phyloP scores from a whole-genome alignment of 495 filamentous ascomycete genomes.

The Apiosordaria backusii region DNA sequence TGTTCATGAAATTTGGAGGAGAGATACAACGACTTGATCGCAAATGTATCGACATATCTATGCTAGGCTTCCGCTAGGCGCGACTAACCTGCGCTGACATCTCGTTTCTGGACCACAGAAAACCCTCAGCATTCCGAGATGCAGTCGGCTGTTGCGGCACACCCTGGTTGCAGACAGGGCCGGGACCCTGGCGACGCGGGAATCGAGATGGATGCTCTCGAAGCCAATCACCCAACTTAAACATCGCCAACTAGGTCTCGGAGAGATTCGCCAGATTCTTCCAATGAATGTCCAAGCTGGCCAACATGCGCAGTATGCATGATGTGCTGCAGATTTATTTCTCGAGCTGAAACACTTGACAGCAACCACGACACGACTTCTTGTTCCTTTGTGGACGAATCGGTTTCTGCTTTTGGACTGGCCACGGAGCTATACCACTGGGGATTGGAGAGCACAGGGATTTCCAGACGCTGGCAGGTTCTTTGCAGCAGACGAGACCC shows the following conservation, averaged over 20 bases:
- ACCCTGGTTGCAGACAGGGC: not conserved
- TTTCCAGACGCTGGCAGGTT: not conserved
- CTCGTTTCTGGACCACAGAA: not conserved
- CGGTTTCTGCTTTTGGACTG: not conserved
- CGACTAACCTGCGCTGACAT: too few relatives aligned
- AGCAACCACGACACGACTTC: not conserved
- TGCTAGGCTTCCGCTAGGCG: too few relatives aligned
- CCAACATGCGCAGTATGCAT: slow-evolving; percentile 1
- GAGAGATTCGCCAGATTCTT: not conserved
- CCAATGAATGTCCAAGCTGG: not conserved
- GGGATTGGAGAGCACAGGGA: not conserved
- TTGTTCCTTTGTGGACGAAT: not conserved
- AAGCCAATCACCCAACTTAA: not conserved
- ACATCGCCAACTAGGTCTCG: not conserved
- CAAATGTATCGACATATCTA: too few relatives aligned
- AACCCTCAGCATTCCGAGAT: not conserved
- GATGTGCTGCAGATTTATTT: slow-evolving; percentile 2
- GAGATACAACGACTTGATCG: too few relatives aligned
- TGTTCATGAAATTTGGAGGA: too few relatives aligned
- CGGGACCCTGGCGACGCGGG: not conserved
- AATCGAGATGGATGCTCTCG: not conserved
- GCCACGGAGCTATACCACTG: not conserved
- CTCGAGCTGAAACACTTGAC: slow-evolving; percentile 6
- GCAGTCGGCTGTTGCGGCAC: slow-evolving; percentile 9
- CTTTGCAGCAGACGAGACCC: not conserved